Evolutionary conservation across 305 asterid genomes (phyloP).

Genomic region (Stenogyne calaminthoides): DNA sequence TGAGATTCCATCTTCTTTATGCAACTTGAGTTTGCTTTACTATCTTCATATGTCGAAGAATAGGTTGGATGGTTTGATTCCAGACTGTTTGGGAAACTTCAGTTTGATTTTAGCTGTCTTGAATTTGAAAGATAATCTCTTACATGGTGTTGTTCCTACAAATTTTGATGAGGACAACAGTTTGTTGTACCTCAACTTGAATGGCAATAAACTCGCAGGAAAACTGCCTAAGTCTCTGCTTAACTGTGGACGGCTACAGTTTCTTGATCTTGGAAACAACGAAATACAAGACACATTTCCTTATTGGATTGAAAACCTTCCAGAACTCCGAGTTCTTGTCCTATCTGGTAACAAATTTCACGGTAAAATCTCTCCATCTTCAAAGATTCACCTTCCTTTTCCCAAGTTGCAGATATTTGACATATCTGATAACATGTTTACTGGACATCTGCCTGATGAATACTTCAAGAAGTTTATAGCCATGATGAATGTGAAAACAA

Average conservation of each 20-base stretch:
- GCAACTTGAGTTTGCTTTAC: slow-evolving; percentile 3
- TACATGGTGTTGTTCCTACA: background rate
- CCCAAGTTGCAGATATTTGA: slow-evolving; percentile 33
- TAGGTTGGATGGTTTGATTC: slow-evolving; percentile 6
- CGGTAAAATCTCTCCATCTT: background rate
- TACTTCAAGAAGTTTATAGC: slow-evolving; percentile 23
- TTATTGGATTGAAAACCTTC: slow-evolving; percentile 26
- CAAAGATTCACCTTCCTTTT: background rate
- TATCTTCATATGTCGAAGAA: slow-evolving; percentile 18
- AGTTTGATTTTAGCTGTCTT: background rate
- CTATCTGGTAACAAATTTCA: slow-evolving; percentile 17
- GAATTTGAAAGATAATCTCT: slow-evolving; percentile 23
- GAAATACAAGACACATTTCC: slow-evolving; percentile 12
- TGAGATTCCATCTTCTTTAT: slow-evolving; percentile 11
- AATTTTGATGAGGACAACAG: background rate
- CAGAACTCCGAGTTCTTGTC: slow-evolving; percentile 18
- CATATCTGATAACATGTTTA: slow-evolving; percentile 28
- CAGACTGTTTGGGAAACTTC: slow-evolving; percentile 29
- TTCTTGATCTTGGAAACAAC: slow-evolving; percentile 25
- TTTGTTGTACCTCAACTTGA: slow-evolving; percentile 12
- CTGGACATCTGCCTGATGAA: slow-evolving; percentile 21
- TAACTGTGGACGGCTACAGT: slow-evolving; percentile 2
- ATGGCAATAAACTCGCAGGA: slow-evolving; percentile 21
- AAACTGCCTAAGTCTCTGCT: slow-evolving; percentile 18
- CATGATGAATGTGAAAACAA: slow-evolving; percentile 18